Conservation (phyloP, 108 stramenopile species). For the Fragilaria crotonensis region DNA sequence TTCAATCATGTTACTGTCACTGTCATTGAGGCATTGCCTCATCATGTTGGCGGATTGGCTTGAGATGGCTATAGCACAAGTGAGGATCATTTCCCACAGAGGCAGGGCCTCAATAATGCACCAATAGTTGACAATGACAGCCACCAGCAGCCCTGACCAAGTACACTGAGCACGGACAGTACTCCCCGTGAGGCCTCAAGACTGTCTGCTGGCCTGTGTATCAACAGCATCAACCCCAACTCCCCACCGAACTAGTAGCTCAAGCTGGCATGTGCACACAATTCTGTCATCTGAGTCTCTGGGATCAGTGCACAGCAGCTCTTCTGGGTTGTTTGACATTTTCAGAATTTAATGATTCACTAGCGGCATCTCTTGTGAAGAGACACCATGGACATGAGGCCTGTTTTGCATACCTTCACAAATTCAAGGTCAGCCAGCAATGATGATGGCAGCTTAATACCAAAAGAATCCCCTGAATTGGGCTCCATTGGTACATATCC, state of each 20-base stretch:
- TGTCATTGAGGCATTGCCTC: conserved; percentile 62
- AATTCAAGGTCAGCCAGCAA: no score
- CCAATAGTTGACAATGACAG: conserved; percentile 55
- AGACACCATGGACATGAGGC: no score
- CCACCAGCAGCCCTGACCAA: conserved; percentile 40
- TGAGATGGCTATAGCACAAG: conserved; percentile 60
- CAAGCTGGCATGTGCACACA: conserved; percentile 54
- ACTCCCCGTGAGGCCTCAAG: conserved; percentile 56
- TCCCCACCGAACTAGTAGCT: conserved; percentile 66
- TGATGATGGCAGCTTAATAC: no score
- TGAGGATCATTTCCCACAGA: conserved; percentile 36
- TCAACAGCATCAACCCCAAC: conserved; percentile 16
- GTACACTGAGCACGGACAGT: conserved; percentile 69
- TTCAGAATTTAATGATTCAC: conserved; percentile 65
- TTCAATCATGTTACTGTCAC: conserved; percentile 45
- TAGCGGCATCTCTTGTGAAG: no score
- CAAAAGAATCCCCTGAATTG: no score
- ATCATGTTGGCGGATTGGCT: conserved; percentile 67
- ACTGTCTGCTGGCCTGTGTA: conserved; percentile 72
- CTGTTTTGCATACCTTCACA: no score
- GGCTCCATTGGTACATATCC: no score
- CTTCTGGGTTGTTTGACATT: conserved; percentile 65
- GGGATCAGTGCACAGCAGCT: conserved; percentile 49
- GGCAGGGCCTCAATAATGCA: conserved; percentile 82
- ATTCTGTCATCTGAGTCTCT: conserved; percentile 37